Base-by-base conservation (phyloP, 108 stramenopile species). In the Skeletonema potamos region DNA sequence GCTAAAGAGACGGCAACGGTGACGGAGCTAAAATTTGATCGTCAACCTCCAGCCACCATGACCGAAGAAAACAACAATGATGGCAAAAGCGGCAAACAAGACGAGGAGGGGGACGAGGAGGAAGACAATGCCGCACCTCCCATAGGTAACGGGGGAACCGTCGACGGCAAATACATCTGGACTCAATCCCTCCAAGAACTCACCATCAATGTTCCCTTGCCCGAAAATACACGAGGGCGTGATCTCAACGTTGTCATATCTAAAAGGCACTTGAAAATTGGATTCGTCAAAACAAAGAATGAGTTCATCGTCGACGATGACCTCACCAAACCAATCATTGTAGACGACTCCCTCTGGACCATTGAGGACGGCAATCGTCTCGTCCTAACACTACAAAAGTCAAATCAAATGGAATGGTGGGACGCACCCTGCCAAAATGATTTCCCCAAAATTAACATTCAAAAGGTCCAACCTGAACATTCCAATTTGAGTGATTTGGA, bases 401-500 rank as follows among this genome's bases (percentile, higher is more conserved):
- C 85, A 9, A 98, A 99, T 84, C 78, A 88, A 63, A 97, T 98
- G 97, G 98, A 96, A 84, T 99, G 99, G 99, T 99, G 99, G 99
- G 95, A 93, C 37, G 68, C 84, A 56, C 94, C 97, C 8, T 85
- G 94, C 27, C 64, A 74, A n/a, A 87, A 85, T 8, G 98, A 99
- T 68, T 44, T 59, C 2, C 92, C 94, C 12, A 87, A 87, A 62
- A 98, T 99, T 81, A 90, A 99, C 85, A 90, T 98, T 29, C 85
- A 82, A 27, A 96, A 96, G 85, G 96, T 99, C 17, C 93, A 96
- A 56, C 99, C 99, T 1, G 99, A 99, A 86, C 97, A 91, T 76
- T 93, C 92, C 28, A 89, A 94, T 44, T 84, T 99, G 57, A 71
- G 61, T 4, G 99, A 99, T 77, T 72, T 99, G 63, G 98, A 99